A percentile compares a stretch with the other conserved stretches of the same genome.
Conservation (phyloP, 768 basidiomycete species). For the Kwoniella newhampshirensis region DNA sequence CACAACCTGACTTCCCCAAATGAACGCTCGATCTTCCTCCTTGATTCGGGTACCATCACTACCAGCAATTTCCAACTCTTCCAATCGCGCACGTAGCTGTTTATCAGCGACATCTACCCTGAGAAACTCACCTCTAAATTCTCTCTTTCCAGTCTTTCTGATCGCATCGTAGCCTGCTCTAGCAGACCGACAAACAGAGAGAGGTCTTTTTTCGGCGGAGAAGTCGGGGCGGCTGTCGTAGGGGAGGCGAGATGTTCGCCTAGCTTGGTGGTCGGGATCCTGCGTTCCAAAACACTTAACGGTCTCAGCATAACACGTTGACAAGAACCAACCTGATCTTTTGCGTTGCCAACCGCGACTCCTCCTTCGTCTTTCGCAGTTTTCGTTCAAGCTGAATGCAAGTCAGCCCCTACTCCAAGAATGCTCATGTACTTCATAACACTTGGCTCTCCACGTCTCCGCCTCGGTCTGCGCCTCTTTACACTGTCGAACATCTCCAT, state of each 20-base stretch:
- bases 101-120: neutral
- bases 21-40: neutral
- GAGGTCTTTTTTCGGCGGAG: slow-evolving; percentile 2
- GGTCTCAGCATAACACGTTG: neutral
- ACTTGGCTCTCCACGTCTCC: slow-evolving; percentile 20
- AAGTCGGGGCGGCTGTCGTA: neutral
- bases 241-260: too few relatives aligned
- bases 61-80: neutral
- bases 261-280: neutral
- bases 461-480: slow-evolving; percentile 29
- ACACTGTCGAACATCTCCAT: slow-evolving; percentile 27
- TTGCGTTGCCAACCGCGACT: slow-evolving; percentile 8
- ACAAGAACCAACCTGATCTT: slow-evolving; percentile 5
- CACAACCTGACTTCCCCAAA: neutral
- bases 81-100: slow-evolving; percentile 7
- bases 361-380: slow-evolving; percentile 22
- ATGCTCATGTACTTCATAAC: slow-evolving; percentile 23
- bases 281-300: slow-evolving; percentile 1
- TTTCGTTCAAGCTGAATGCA: slow-evolving; percentile 18
- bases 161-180: slow-evolving; percentile 24
- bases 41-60: slow-evolving; percentile 2
- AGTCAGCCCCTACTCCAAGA: neutral
- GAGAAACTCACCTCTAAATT: slow-evolving; percentile 28
- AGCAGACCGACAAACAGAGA: slow-evolving; percentile 11
- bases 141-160: slow-evolving; percentile 27